phyloP scores from a whole-genome alignment of 441 rosid species.

The Kokia cookei region DNA sequence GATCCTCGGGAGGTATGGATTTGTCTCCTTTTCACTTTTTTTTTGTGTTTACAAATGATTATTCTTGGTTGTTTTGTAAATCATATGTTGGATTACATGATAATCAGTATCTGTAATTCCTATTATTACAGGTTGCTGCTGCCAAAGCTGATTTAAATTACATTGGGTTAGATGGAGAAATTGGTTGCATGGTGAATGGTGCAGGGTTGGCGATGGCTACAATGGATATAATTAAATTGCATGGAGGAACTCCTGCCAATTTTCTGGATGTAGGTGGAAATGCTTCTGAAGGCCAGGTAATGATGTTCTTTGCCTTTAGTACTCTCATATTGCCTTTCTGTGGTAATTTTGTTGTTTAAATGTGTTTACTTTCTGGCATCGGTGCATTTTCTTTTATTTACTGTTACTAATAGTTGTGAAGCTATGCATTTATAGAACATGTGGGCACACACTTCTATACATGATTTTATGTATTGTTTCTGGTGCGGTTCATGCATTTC shows the following conservation, averaged over 20 bases:
- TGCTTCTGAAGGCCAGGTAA: conserved; percentile 96
- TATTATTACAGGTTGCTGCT: conserved; percentile 69
- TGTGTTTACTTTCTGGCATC: not conserved
- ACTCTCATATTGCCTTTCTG: not conserved
- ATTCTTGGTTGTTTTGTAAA: not conserved
- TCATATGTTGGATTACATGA: not conserved
- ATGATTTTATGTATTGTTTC: not conserved
- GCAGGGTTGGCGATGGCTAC: conserved; percentile 99
- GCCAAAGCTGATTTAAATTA: conserved; percentile 95
- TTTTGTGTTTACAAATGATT: not conserved
- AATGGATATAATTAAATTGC: conserved; percentile 95
- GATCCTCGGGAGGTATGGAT: conserved; percentile 91
- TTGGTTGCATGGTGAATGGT: conserved; percentile 99
- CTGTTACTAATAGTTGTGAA: not conserved
- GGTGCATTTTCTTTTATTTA: not conserved
- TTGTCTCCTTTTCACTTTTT: not conserved
- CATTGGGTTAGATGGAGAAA: conserved; percentile 96
- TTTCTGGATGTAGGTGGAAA: conserved; percentile 97
- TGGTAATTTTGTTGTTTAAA: not conserved
- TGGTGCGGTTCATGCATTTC: not conserved
- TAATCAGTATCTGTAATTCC: not conserved
- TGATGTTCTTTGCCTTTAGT: conserved; percentile 7
- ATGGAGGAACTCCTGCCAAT: conserved; percentile 99
- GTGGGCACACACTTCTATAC: not conserved
- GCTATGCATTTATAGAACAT: not conserved